These are phyloP conservation scores for Rachicladosporium sp. DNA, from an alignment of 2,329 filamentous ascomycete species.

Conservation along the genomic window DNA sequence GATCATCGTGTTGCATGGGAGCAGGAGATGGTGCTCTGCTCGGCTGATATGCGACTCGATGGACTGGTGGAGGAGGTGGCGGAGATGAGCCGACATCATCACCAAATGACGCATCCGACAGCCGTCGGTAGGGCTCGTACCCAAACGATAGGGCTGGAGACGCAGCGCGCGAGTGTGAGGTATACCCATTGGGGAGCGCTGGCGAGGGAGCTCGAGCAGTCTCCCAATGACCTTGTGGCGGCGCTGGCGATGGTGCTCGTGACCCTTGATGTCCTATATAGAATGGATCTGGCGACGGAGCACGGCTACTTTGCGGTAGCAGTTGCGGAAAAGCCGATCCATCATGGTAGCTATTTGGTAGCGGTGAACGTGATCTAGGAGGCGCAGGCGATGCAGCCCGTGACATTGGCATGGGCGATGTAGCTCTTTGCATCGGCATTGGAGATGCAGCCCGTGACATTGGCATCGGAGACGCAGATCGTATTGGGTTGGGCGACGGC, in stretches of 20 bases:
- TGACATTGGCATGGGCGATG: conserved; percentile 19
- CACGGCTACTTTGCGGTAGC: conserved; percentile 11
- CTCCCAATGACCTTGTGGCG: conserved; percentile 8
- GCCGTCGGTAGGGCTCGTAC: conserved; percentile 11
- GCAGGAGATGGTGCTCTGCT: conserved; percentile 37
- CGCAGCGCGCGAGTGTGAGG: not conserved
- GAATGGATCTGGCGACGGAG: conserved; percentile 19
- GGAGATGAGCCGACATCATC: conserved; percentile 50
- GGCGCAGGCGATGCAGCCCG: conserved; percentile 26
- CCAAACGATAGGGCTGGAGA: conserved; percentile 19
- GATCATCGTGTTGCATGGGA: conserved; percentile 13
- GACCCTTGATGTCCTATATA: conserved; percentile 11
- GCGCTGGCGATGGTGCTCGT: conserved; percentile 10
- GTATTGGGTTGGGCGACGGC: conserved; percentile 5
- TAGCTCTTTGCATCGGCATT: conserved; percentile 7
- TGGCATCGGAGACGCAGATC: conserved; percentile 18
- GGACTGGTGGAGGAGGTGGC: conserved; percentile 74
- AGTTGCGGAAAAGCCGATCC: conserved; percentile 22
- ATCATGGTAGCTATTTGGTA: conserved; percentile 24
- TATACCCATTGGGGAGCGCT: conserved; percentile 16
- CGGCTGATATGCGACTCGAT: conserved; percentile 45
- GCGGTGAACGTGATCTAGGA: conserved; percentile 31
- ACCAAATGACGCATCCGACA: conserved; percentile 7
- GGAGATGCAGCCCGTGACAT: conserved; percentile 15
- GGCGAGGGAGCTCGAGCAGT: conserved; percentile 29